phyloP scores from a whole-genome alignment of 2,329 filamentous ascomycete genomes.

The Fusarium subglutinans region DNA sequence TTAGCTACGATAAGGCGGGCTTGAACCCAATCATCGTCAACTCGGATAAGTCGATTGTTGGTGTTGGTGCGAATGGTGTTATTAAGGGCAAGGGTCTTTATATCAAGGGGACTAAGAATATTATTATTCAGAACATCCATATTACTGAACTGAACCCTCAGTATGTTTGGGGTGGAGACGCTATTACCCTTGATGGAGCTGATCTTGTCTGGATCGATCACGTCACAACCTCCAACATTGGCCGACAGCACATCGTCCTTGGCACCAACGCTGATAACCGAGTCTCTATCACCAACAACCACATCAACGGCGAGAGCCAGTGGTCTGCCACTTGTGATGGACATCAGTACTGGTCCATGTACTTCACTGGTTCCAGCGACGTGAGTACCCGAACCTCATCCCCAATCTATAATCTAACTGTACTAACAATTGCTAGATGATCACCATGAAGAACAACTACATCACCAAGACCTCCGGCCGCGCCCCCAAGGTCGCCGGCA shows the following conservation, averaged over 20 bases:
- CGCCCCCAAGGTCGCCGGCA: conserved; percentile 65
- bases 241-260: conserved; percentile 68
- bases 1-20: conserved; percentile 62
- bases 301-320: conserved; percentile 62
- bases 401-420: no score
- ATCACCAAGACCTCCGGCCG: conserved; percentile 67
- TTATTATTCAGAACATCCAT: conserved; percentile 70
- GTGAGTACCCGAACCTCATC: not conserved
- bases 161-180: conserved; percentile 69
- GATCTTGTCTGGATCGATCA: conserved; percentile 63
- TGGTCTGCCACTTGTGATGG: conserved; percentile 68
- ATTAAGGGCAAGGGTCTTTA: conserved; percentile 68
- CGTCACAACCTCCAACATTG: conserved; percentile 65
- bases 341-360: conserved; percentile 69
- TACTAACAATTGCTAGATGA: conserved; percentile 22
- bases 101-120: conserved; percentile 55
- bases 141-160: conserved; percentile 65
- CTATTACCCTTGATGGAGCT: conserved; percentile 60
- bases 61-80: conserved; percentile 60
- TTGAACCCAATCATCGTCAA: conserved; percentile 59
- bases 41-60: conserved; percentile 67
- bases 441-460: conserved; percentile 70
- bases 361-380: conserved; percentile 65
- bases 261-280: conserved; percentile 62
- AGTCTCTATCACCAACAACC: conserved; percentile 67